A percentile compares a stretch with the other conserved stretches of the same genome.
Evolutionary conservation across 2,329 filamentous ascomycete species (phyloP).

Genomic region (Penicillium sp.): DNA sequence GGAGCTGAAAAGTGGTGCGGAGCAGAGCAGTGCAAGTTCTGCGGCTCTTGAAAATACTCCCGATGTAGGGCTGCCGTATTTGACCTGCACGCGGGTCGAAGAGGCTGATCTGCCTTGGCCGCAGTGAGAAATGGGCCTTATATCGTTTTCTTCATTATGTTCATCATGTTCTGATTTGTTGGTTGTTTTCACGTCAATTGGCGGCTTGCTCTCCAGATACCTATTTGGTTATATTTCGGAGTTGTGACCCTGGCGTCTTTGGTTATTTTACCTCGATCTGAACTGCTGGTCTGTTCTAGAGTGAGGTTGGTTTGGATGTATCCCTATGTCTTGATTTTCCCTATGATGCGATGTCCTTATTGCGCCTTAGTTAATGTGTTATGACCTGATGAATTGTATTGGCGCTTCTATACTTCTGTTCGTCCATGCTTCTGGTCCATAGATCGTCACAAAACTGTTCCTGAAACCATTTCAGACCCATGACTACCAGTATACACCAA

Average conservation of each 20-base stretch:
- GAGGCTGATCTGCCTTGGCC: conserved; percentile 66
- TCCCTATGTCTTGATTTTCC: conserved; percentile 3
- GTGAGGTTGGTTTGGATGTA: not conserved
- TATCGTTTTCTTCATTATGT: not conserved
- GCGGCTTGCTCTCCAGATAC: not conserved
- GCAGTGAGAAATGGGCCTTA: conserved; percentile 10
- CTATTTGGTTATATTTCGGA: not conserved
- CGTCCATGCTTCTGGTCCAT: not conserved
- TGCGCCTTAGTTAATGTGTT: conserved; percentile 15
- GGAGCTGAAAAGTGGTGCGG: conserved; percentile 56
- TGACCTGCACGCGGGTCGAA: conserved; percentile 65
- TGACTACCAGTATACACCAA: not conserved
- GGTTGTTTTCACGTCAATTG: not conserved
- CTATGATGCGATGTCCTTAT: conserved; percentile 16
- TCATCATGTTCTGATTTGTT: not conserved
- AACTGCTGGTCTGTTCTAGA: conserved; percentile 15
- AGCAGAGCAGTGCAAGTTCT: conserved; percentile 15
- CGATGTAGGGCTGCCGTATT: conserved; percentile 55
- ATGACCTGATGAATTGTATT: conserved; percentile 20
- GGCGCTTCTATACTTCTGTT: not conserved
- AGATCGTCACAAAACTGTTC: not conserved
- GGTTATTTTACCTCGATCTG: not conserved
- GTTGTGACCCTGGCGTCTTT: not conserved
- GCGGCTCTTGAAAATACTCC: conserved; percentile 38
- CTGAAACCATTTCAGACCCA: not conserved